Evolutionary conservation across 768 basidiomycete genomes (phyloP).

Genomic region (Bullera alba): DNA sequence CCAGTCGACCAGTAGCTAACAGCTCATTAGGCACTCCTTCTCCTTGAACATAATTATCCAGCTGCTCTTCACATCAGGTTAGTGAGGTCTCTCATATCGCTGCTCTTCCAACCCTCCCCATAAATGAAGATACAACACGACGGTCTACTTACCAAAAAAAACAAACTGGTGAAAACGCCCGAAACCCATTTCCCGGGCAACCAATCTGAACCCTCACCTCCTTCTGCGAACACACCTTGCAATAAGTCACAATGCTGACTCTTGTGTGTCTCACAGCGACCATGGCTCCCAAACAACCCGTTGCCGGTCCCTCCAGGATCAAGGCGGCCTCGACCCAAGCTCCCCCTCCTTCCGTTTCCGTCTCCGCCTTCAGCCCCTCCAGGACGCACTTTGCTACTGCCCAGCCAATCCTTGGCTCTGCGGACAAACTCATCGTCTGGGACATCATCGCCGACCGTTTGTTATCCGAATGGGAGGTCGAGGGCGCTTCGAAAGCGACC

Average conservation of each 20-base stretch:
- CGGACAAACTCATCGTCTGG: slow-evolving; percentile 42
- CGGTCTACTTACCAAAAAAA: slow-evolving; percentile 40
- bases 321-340: slow-evolving; percentile 26
- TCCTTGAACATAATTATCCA: background rate
- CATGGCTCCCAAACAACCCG: slow-evolving; percentile 34
- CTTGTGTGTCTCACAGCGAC: slow-evolving; percentile 7
- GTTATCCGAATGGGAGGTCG: slow-evolving; percentile 38
- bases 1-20: background rate
- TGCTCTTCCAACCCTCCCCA: slow-evolving; percentile 1
- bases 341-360: slow-evolving; percentile 37
- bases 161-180: slow-evolving; percentile 41
- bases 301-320: slow-evolving; percentile 34
- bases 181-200: slow-evolving; percentile 43
- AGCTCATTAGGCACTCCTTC: background rate
- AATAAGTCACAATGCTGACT: background rate
- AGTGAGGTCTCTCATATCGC: slow-evolving; percentile 1
- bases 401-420: slow-evolving; percentile 37
- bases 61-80: background rate
- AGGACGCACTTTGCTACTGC: slow-evolving; percentile 36
- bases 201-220: slow-evolving; percentile 36
- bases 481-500: slow-evolving; percentile 29
- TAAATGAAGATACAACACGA: slow-evolving; percentile 45
- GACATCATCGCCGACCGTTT: slow-evolving; percentile 32
- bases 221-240: no score
- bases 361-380: slow-evolving; percentile 37